Evolutionary conservation across 331 rosid species (phyloP), one percentile per base, ranked within the genome.

Genomic region (Telfairia occidentalis): DNA sequence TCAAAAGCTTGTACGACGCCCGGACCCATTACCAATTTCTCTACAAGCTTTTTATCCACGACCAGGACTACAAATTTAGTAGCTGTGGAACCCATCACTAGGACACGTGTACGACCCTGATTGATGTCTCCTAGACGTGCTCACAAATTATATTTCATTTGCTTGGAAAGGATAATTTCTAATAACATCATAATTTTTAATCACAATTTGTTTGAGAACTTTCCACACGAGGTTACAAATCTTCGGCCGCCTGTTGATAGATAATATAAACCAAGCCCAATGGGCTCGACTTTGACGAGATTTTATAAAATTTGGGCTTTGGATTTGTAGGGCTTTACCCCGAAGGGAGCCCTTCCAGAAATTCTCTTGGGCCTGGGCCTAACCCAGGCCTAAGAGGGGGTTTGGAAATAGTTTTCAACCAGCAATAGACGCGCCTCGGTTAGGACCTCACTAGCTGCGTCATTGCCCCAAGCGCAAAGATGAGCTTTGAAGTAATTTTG

Each of bases 401-500:
- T 87, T 87, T 88, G 93, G 92, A 88, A 86, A 85, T 89, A 90
- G 92, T 90, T 87, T 89, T 89, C 90, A 89, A 93, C 98, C 94
- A 85, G 92, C 96, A 93, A 90, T 89, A 75, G 96, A 93, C 91
- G 90, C 94, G 90, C 87, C 89, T 92, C 96, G 83, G 86, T 88
- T 88, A 92, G 80, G 18, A 89, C 97, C 93, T 88, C 96, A 86
- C 80, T 59, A 85, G 92, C 96, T 86, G 85, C 89, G 87, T 92
- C 96, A 88, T 92, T 89, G 90, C 95, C 95, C 90, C 90, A 87
- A 90, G 92, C 89, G 97, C 97, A 91, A 87, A 87, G 87, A 89
- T 85, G 1, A 0, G 0, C 6, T 0, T 0, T 0, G 0, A 0
- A 0, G 0, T 0, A 1, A 1, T 2, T 45, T 6, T 24, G 8